phyloP scores from a whole-genome alignment of 306 rosid genomes.

The cucumber (Cucumis sativus) region Cucumber_9930_V3 NC_026660.2:27055501-27056000 shows the following conservation, averaged over 20 bases:
- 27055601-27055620: constrained; percentile 7
- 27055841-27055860: not conserved
- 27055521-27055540: not conserved
- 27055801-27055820: too few relatives aligned
- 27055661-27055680: not conserved
- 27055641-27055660: not conserved
- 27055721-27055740: not conserved
- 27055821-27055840: not conserved
- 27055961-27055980: not conserved
- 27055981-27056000: not conserved
- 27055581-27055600: not conserved
- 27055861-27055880: not conserved
- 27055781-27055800: too few relatives aligned
- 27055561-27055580: not conserved
- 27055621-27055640: not conserved
- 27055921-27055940: too few relatives aligned
- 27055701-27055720: not conserved
- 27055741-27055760: too few relatives aligned
- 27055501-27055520: not conserved
- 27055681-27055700: not conserved
- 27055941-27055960: too few relatives aligned
- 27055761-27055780: too few relatives aligned
- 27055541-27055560: not conserved
- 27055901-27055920: too few relatives aligned
- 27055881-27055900: too few relatives aligned